Evolutionary conservation across 139 green algal species (phyloP).

Genomic region (Chlamydomonas sp.): DNA sequence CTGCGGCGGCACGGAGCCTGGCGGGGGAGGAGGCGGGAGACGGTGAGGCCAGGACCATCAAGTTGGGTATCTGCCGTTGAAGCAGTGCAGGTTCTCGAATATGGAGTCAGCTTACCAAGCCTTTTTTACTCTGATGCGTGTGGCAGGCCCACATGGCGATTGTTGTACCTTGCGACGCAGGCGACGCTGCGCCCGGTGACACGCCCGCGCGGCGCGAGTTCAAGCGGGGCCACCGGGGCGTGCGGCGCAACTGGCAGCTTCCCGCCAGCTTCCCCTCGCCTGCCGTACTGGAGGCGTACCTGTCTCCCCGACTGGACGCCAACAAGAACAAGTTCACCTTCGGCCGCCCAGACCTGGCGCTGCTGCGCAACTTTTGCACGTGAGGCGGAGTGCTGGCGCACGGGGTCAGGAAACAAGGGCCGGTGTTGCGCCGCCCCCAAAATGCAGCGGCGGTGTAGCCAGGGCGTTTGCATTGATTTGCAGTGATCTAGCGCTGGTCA

Average conservation of each 20-base stretch:
- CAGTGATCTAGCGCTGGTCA: too few relatives aligned
- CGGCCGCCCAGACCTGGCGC: constrained; percentile 74
- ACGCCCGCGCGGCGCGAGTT: constrained; percentile 59
- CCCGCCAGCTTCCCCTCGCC: constrained; percentile 78
- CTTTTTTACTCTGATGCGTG: too few relatives aligned
- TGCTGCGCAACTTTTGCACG: constrained; percentile 80
- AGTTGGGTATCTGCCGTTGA: too few relatives aligned
- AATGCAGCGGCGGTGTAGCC: too few relatives aligned
- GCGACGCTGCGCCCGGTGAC: constrained; percentile 23
- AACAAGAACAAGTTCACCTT: constrained; percentile 72
- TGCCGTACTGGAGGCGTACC: constrained; percentile 71
- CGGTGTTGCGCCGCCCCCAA: too few relatives aligned
- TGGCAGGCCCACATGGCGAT: too few relatives aligned
- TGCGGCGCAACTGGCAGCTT: constrained; percentile 79
- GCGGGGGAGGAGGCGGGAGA: constrained; percentile 22
- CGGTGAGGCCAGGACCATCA: constrained; percentile 7
- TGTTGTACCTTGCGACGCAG: not conserved
- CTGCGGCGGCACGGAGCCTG: constrained; percentile 29
- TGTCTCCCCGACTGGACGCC: constrained; percentile 60
- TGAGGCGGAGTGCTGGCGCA: constrained; percentile 2
- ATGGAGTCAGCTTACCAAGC: too few relatives aligned
- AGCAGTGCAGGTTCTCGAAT: too few relatives aligned
- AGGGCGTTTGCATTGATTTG: too few relatives aligned
- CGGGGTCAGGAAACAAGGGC: not conserved
- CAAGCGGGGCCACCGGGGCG: constrained; percentile 70